Base-by-base conservation (phyloP, 1,139 yeast species). In the Protomyces arabidopsidicola region DNA sequence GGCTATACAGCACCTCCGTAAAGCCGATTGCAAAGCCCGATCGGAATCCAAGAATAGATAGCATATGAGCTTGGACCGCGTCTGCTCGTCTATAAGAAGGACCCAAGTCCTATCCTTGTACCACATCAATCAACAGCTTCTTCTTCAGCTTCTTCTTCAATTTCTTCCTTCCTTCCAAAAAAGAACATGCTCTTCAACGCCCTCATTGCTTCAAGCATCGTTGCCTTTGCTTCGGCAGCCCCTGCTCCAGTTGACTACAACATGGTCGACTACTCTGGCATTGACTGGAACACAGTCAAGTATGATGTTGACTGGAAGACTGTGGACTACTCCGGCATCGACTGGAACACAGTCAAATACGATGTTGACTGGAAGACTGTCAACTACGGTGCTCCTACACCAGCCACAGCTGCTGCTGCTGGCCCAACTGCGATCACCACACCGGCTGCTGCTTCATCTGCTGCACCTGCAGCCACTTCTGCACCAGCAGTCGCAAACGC, bases 181-280 rank as follows among this genome's bases (percentile, higher is more conserved):
- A 10, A 12, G 18, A 36, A 36, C 39, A 36, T 12, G 39, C 39
- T 36, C 39, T 12, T 36, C 39, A 36, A 36, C 39, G 39, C n/a
- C 39, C 39, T 36, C 38, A n/a, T 36, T n/a, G 39, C 39, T n/a
- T 36, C 39, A 3, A 36, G 5, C 39, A 36, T 36, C 39, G n/a
- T 36, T 8, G 39, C 39, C 5, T 36, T 36, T 36, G 39, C 10
- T 36, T 12, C 39, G 14, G 39, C 39, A 1, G 39, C 39, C 4
- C 39, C 39, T 36, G 50, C 39, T n/a, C 45, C 48, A 16, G 61
- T 57, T 39, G 61, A 57, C 61, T 57, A 45, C 50, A 50, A 36
- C 9, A 38, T 38, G 16, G 55, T 57, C 51, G 60, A 56, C 55
- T 56, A 35, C 38, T 50, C 54, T 2, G 53, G 53, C 10, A 35